Percentiles rank a stretch among this genome's conserved stretches.
Evolutionary conservation across 2,329 filamentous ascomycete genomes (phyloP).

Genomic region (Tolypocladium sp.): DNA sequence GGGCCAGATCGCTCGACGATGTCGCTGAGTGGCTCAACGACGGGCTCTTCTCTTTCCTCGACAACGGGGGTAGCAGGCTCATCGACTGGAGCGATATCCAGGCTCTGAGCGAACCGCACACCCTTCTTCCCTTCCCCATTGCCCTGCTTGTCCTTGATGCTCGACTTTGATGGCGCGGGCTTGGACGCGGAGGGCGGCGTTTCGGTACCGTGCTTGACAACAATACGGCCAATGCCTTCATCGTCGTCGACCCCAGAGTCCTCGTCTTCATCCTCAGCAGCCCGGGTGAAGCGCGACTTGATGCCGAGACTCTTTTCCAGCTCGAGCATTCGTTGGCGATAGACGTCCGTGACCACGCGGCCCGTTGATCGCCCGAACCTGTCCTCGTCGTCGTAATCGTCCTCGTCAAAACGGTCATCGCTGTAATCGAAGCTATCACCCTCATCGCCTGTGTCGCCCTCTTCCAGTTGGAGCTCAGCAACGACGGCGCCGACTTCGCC

Average conservation of each 20-base stretch:
- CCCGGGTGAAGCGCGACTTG: constrained; percentile 42
- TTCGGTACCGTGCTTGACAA: constrained; percentile 28
- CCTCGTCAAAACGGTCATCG: constrained; percentile 39
- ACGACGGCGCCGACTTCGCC: constrained; percentile 87
- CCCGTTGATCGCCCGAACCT: constrained; percentile 65
- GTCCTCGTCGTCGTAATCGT: constrained; percentile 55
- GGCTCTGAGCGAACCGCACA: constrained; percentile 67
- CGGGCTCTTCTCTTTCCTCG: constrained; percentile 16
- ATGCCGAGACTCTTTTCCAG: constrained; percentile 69
- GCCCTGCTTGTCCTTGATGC: constrained; percentile 19
- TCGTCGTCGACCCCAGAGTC: constrained; percentile 28
- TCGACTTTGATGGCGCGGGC: constrained; percentile 19
- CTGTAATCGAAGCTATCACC: constrained; percentile 46
- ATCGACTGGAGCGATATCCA: constrained; percentile 56
- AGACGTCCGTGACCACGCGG: constrained; percentile 61
- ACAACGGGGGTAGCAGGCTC: constrained; percentile 9
- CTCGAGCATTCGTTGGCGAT: constrained; percentile 74
- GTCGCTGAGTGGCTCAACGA: constrained; percentile 41
- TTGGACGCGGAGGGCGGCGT: constrained; percentile 10
- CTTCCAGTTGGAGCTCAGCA: constrained; percentile 79
- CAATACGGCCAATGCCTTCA: constrained; percentile 48
- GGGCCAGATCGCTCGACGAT: constrained; percentile 37
- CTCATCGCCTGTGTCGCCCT: constrained; percentile 48
- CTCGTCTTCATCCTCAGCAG: constrained; percentile 35
- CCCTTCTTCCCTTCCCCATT: constrained; percentile 46